phyloP scores from a whole-genome alignment of 192 early-diverging fungal species.

The Piromyces finnis region DNA sequence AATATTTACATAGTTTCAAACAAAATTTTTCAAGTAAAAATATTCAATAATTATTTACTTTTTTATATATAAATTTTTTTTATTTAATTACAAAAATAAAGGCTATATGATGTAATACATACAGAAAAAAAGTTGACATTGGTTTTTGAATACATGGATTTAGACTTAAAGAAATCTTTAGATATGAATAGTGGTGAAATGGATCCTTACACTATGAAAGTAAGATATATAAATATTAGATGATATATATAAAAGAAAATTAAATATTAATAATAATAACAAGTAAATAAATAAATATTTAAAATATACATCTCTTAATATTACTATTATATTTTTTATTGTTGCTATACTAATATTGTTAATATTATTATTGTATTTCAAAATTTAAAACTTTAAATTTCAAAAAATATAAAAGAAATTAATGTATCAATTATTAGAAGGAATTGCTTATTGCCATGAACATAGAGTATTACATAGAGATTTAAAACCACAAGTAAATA shows the following conservation, averaged over 20 bases:
- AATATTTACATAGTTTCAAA: too few species aligned
- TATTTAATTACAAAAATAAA: slow-evolving; percentile 6
- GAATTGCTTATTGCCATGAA: slow-evolving; percentile 94
- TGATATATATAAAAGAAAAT: too few species aligned
- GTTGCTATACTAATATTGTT: background rate
- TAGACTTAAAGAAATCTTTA: slow-evolving; percentile 96
- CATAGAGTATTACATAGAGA: slow-evolving; percentile 80
- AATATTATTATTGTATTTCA: background rate
- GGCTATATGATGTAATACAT: slow-evolving; percentile 90
- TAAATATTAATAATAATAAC: background rate
- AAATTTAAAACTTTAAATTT: background rate
- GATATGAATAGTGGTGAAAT: slow-evolving; percentile 70
- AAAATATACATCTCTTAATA: too few species aligned
- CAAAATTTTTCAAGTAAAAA: too few species aligned
- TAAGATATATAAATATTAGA: slow-evolving; percentile 9
- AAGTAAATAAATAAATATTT: too few species aligned
- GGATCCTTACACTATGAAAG: slow-evolving; percentile 67
- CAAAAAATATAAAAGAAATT: slow-evolving; percentile 38
- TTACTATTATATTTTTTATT: background rate
- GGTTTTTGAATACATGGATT: slow-evolving; percentile 97
- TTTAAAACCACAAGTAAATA: slow-evolving; percentile 15
- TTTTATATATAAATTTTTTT: too few species aligned
- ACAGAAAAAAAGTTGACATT: slow-evolving; percentile 95
- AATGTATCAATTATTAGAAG: slow-evolving; percentile 92
- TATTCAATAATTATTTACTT: too few species aligned